Evolutionary conservation across 2,329 filamentous ascomycete species (phyloP).

Genomic region (Furcasterigmium furcatum): DNA sequence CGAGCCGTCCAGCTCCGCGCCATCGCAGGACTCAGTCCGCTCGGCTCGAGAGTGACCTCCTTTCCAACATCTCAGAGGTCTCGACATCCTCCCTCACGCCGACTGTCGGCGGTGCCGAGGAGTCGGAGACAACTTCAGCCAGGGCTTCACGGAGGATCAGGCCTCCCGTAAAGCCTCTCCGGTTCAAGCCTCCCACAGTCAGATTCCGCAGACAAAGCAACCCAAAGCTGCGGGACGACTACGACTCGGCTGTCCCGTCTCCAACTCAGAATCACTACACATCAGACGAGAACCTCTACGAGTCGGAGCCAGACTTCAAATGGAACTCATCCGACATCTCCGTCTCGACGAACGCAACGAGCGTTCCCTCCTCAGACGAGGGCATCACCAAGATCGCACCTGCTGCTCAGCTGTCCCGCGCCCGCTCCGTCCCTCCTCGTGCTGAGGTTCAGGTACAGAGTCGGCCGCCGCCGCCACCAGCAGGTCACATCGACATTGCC

Average conservation of each 20-base stretch:
- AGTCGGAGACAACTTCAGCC: slow-evolving; percentile 4
- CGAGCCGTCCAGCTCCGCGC: background rate
- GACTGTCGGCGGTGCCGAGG: slow-evolving; percentile 7
- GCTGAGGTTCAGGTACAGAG: background rate
- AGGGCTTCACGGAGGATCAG: background rate
- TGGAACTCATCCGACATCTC: slow-evolving; percentile 10
- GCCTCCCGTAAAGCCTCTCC: slow-evolving; percentile 5
- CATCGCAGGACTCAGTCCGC: background rate
- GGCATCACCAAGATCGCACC: slow-evolving; percentile 1
- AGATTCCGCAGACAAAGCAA: slow-evolving; percentile 4
- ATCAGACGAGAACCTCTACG: slow-evolving; percentile 10
- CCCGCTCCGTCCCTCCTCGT: background rate
- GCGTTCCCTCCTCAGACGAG: slow-evolving; percentile 7
- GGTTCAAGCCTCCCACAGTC: slow-evolving; percentile 11
- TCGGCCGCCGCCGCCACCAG: background rate
- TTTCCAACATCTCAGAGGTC: slow-evolving; percentile 11
- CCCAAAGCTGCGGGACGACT: background rate
- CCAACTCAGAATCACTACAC: slow-evolving; percentile 6
- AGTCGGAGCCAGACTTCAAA: slow-evolving; percentile 12
- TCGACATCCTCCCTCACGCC: slow-evolving; percentile 8
- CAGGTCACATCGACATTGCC: background rate
- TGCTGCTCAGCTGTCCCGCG: background rate
- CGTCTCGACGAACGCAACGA: slow-evolving; percentile 12
- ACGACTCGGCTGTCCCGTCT: slow-evolving; percentile 4
- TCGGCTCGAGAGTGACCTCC: slow-evolving; percentile 1